Evolutionary conservation across 805 yeast genomes (phyloP).

Genomic region (Ogataea pilisensis): DNA sequence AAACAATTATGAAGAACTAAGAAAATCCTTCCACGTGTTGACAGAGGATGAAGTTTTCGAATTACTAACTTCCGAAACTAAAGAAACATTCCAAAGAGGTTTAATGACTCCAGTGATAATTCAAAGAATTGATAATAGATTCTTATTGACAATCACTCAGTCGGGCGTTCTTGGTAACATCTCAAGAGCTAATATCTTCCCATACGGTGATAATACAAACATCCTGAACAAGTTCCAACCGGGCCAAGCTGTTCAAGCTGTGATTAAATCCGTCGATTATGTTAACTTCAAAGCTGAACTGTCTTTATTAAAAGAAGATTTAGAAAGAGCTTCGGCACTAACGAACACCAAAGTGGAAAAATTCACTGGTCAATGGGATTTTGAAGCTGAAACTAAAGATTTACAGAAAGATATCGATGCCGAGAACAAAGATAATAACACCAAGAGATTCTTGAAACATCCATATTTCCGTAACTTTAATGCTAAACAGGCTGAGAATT

Average conservation of each 20-base stretch:
- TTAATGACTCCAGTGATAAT: constrained; percentile 72
- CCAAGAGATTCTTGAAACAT: constrained; percentile 81
- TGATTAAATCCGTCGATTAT: constrained; percentile 65
- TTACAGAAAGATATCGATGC: constrained; percentile 50
- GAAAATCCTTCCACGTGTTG: constrained; percentile 65
- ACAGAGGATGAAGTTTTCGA: constrained; percentile 74
- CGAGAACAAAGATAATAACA: constrained; percentile 62
- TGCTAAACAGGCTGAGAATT: constrained; percentile 87
- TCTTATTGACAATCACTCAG: constrained; percentile 41
- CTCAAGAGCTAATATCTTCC: constrained; percentile 31
- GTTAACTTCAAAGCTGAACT: constrained; percentile 71
- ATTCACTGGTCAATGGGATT: constrained; percentile 75
- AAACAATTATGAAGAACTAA: constrained; percentile 80
- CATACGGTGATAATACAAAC: constrained; percentile 45
- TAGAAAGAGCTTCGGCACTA: constrained; percentile 44
- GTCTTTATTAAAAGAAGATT: constrained; percentile 63
- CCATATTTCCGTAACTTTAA: constrained; percentile 84
- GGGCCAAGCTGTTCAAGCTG: constrained; percentile 88
- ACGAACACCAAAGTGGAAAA: constrained; percentile 37
- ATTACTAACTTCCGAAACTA: constrained; percentile 83
- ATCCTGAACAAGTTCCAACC: constrained; percentile 38
- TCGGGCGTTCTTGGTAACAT: constrained; percentile 46
- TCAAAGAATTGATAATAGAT: constrained; percentile 51
- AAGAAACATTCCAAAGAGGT: constrained; percentile 62
- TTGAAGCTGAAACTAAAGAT: constrained; percentile 68